Percentiles rank a stretch among this genome's conserved stretches.
Evolutionary conservation across 352 stramenopile species (phyloP).

Genomic region (Globisporangium megalacanthum): DNA sequence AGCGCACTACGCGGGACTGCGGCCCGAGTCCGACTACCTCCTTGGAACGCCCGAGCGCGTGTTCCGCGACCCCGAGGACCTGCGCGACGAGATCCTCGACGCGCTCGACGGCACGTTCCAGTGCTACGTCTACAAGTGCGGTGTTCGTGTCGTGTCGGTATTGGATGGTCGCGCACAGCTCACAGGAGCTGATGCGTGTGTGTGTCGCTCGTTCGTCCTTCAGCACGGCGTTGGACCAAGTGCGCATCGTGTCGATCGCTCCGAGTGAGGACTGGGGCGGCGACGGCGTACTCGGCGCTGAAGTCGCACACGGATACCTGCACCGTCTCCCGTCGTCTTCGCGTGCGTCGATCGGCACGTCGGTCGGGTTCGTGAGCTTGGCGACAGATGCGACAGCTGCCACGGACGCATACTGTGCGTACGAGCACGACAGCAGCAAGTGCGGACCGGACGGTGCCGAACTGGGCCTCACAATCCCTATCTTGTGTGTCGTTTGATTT

Average conservation of each 20-base stretch:
- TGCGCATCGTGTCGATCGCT: constrained; percentile 88
- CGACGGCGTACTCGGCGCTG: constrained; percentile 89
- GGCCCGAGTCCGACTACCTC: constrained; percentile 91
- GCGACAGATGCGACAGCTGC: constrained; percentile 60
- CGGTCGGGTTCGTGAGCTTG: constrained; percentile 77
- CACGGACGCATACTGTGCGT: constrained; percentile 75
- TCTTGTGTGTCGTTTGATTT: neutral
- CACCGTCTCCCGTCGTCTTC: constrained; percentile 88
- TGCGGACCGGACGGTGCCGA: neutral
- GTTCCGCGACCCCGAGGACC: constrained; percentile 81
- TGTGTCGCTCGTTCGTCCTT: neutral
- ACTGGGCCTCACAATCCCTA: neutral
- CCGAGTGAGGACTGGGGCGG: constrained; percentile 86
- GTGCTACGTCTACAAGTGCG: constrained; percentile 97
- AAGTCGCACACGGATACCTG: constrained; percentile 95
- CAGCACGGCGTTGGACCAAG: constrained; percentile 88
- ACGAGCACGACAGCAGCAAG: neutral
- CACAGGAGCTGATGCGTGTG: neutral
- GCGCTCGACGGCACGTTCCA: constrained; percentile 92
- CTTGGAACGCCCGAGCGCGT: constrained; percentile 89
- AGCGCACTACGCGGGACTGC: constrained; percentile 85
- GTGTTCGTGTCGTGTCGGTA: neutral
- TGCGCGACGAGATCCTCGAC: constrained; percentile 88
- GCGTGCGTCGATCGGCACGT: constrained; percentile 50
- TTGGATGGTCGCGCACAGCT: neutral